These are phyloP conservation scores for Calonectria henricotiae DNA, from an alignment of 2,329 filamentous ascomycete genomes.

Conservation along the genomic window DNA sequence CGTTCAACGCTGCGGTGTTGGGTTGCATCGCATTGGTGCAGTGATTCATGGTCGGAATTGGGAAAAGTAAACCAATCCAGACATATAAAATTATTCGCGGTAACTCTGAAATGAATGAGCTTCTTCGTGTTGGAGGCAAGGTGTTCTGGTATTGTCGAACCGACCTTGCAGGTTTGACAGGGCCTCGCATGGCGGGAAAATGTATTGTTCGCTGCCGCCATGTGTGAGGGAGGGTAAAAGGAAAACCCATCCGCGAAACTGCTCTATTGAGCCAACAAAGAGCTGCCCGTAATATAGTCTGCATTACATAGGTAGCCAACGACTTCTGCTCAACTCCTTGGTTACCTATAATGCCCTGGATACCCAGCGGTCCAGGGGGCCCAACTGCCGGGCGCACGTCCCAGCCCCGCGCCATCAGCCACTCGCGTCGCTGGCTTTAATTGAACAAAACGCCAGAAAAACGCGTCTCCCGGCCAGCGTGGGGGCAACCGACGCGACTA, in stretches of 20 bases:
- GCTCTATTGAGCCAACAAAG: too few relatives aligned
- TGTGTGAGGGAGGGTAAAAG: neutral
- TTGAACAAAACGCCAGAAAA: conserved; percentile 45
- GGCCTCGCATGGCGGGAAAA: neutral
- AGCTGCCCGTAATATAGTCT: too few relatives aligned
- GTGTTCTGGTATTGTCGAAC: neutral
- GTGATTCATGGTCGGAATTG: neutral
- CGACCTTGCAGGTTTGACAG: neutral
- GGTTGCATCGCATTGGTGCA: too few relatives aligned
- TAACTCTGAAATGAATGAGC: neutral
- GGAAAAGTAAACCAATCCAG: neutral
- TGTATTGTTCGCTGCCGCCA: neutral
- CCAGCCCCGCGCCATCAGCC: conserved; percentile 16
- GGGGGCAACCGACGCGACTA: conserved; percentile 47
- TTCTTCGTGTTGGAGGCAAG: neutral
- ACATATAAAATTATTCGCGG: neutral
- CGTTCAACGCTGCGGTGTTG: too few relatives aligned
- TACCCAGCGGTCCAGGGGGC: neutral
- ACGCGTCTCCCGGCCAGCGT: conserved; percentile 52
- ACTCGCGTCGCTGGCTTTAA: conserved; percentile 52
- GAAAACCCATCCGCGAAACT: neutral
- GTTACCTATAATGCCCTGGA: neutral
- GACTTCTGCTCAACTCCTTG: neutral
- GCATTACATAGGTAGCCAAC: neutral
- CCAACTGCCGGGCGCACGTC: conserved; percentile 15